Base-by-base conservation (phyloP, 1,284 basidiomycete species). In the Calocybe gambosa region DNA sequence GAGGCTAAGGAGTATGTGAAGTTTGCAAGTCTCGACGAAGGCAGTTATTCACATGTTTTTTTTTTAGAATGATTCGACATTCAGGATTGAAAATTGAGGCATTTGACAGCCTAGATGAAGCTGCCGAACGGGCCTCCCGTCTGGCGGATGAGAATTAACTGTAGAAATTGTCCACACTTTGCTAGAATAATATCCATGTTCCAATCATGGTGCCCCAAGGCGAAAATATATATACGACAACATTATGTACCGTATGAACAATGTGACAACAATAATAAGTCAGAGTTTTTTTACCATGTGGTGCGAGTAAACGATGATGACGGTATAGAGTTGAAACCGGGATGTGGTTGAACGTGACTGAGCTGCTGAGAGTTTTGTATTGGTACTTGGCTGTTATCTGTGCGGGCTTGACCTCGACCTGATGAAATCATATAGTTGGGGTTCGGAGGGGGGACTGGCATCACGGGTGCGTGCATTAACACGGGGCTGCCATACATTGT, bases 31-130 rank as follows among this genome's bases (percentile, higher is more conserved):
- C n/a, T n/a, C n/a, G n/a, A n/a, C n/a, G n/a, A n/a, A n/a, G n/a
- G n/a, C n/a, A n/a, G n/a, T n/a, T n/a, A n/a, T n/a, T n/a, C n/a
- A n/a, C n/a, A n/a, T n/a, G n/a, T 49, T 45, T 54, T 40, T 31
- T 50, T 41, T 46, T 43, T 50, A 93, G 91, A 62, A 87, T 96
- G 82, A 96, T 96, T 68, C 84, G 74, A 62, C 80, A 92, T 45
- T 95, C 92, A 38, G 92, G 92, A 42, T 73, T 99, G 60, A 91
- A 93, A 74, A 97, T 97, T 61, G 84, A 87, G 62, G 80, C 93
- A 31, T 93, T 89, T 64, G 92, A 94, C 61, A 77, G 81, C 56
- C 75, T 91, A 29, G 89, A 93, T 58, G 84, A 89, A 46, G 91
- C 93, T 47, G 92, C 92, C 23, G 76, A 85, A 63, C 81, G 85